Evolutionary conservation across 768 basidiomycete species (phyloP), one percentile per base, ranked within the genome.

Genomic region (Suillus bovinus): DNA sequence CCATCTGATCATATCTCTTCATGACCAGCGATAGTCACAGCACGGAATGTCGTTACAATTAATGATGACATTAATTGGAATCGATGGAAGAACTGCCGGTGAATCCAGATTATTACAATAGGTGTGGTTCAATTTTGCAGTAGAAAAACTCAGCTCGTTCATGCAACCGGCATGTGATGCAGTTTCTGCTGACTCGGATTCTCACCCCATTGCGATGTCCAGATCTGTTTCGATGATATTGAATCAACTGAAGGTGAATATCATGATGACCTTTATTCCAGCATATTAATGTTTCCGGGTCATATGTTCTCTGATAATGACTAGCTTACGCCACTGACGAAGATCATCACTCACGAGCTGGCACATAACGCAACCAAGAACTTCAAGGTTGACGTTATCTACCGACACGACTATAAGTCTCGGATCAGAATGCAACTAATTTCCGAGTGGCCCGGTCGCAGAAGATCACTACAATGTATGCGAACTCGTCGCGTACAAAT

Each of bases 221-320:
- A 76, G 64, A 31, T 80, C 77, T 0, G 77, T 80, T n/a, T 78
- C 72, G 0, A n/a, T n/a, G n/a, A 82, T 60, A 42, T 81, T 81
- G 3, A 42, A 42, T n/a, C 9, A 8, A 42, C 42, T n/a, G 42
- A 47, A 55, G 1, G 74, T 78, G 0, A 81, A 75, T 75, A 34
- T 10, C 33, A 34, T 34, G 1, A 81, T 75, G 0, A 77, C 76
- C 53, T 75, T 71, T 10, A 10, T 34, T 34, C 33, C 33, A 34
- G 24, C 20, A 3, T 71, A 14, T 22, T 58, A 34, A 1, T 47
- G 11, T 24, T 29, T 62, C 4, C 41, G 33, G 33, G 20, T 10
- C n/a, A n/a, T 31, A 22, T 24, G 5, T 47, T 33, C 13, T 38
- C 38, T 27, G 29, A 61, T 11, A 34, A 17, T 14, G 63, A 46